phyloP scores from a whole-genome alignment of 176 grass and related monocot genomes.

The Chrysopogon serrulatus region DNA sequence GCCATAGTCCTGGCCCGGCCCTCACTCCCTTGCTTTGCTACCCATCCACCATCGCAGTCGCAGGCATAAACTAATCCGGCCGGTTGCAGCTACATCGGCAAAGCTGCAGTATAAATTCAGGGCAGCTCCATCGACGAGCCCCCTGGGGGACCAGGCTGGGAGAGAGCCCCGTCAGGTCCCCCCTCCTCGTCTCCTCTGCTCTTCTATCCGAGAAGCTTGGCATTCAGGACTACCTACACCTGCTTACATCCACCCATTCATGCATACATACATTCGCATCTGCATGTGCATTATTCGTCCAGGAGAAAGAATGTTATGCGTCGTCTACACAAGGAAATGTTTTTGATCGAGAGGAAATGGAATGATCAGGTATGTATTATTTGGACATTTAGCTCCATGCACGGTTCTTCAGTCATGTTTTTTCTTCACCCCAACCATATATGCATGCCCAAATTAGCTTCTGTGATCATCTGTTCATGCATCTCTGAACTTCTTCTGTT shows the following conservation, averaged over 20 bases:
- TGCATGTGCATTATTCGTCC: background rate
- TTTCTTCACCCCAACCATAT: too few species aligned
- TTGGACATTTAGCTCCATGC: background rate
- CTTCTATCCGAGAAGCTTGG: conserved; percentile 11
- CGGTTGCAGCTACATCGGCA: background rate
- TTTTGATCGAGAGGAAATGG: background rate
- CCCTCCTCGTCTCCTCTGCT: conserved; percentile 29
- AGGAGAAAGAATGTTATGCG: background rate
- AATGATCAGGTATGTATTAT: background rate
- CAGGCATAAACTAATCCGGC: background rate
- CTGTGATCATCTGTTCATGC: background rate
- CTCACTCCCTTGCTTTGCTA: background rate
- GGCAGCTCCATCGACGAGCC: background rate
- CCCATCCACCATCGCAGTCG: background rate
- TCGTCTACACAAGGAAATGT: background rate
- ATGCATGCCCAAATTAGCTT: too few species aligned
- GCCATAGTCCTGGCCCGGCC: background rate
- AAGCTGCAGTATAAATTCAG: conserved; percentile 38
- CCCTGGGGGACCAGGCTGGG: conserved; percentile 20
- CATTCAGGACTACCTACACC: background rate
- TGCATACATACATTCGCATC: background rate
- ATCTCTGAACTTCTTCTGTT: background rate
- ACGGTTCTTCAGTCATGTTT: background rate
- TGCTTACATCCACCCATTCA: background rate
- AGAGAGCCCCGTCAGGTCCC: background rate